Evolutionary conservation across 352 stramenopile genomes (phyloP).

Genomic region (Globisporangium lucens): DNA sequence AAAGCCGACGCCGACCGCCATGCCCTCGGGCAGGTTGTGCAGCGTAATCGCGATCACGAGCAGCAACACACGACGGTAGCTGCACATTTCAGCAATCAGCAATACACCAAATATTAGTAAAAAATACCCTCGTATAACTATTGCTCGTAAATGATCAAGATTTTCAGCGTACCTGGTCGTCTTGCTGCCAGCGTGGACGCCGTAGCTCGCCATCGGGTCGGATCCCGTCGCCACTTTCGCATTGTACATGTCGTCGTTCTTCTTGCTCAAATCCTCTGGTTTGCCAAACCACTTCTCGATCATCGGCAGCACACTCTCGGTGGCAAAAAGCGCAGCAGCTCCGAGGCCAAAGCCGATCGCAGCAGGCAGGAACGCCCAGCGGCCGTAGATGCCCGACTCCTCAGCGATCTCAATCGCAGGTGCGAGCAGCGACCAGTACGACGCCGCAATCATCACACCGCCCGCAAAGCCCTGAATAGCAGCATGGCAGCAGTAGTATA

Average conservation of each 20-base stretch:
- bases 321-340: constrained; percentile 67
- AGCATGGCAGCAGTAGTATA: background rate
- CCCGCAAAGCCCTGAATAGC: constrained; percentile 70
- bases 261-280: constrained; percentile 47
- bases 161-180: constrained; percentile 1
- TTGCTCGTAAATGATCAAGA: background rate
- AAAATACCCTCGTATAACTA: background rate
- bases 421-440: constrained; percentile 87
- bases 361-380: constrained; percentile 79
- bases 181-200: constrained; percentile 19
- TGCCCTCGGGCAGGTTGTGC: constrained; percentile 89
- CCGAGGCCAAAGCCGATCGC: constrained; percentile 83
- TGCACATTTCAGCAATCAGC: constrained; percentile 14
- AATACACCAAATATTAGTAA: background rate
- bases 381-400: constrained; percentile 75
- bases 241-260: constrained; percentile 38
- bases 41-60: constrained; percentile 90
- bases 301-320: constrained; percentile 59
- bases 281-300: constrained; percentile 47
- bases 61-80: constrained; percentile 77
- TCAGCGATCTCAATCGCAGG: constrained; percentile 85
- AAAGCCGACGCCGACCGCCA: constrained; percentile 90
- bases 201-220: constrained; percentile 31
- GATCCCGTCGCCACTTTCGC: constrained; percentile 10
- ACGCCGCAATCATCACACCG: constrained; percentile 89